A percentile compares a stretch with the other conserved stretches of the same genome.
Conservation (phyloP, 169 alveolate species). For the Toxoplasma gondii region DNA sequence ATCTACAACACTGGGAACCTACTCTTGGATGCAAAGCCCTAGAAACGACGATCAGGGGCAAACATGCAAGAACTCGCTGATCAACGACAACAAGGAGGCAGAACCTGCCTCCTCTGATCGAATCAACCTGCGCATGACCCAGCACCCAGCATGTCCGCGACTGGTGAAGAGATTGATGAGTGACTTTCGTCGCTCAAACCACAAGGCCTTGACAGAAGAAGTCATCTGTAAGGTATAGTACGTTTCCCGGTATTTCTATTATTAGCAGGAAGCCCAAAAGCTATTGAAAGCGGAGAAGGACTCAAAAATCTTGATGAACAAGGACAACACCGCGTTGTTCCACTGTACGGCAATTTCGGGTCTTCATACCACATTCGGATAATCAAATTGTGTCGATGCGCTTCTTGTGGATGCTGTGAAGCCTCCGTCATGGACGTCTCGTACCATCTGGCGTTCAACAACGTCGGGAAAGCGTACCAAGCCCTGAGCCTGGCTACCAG, state of each 20-base stretch:
- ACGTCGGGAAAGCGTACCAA: background rate
- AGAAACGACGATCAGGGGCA: background rate
- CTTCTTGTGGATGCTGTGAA: background rate
- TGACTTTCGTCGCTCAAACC: background rate
- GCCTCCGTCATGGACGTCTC: slow-evolving; percentile 20
- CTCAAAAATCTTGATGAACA: too few relatives aligned
- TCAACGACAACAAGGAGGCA: background rate
- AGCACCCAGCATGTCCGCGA: background rate
- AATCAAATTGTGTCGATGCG: background rate
- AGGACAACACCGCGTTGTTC: too few relatives aligned
- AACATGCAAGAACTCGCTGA: background rate
- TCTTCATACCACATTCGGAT: too few relatives aligned
- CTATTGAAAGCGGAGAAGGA: too few relatives aligned
- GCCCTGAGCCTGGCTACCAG: background rate
- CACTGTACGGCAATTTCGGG: too few relatives aligned
- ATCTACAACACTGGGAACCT: background rate
- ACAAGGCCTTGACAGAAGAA: background rate
- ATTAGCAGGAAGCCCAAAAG: too few relatives aligned
- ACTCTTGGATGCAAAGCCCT: background rate
- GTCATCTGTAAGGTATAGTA: background rate
- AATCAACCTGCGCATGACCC: background rate
- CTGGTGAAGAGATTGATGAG: slow-evolving; percentile 1
- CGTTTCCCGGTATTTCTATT: background rate
- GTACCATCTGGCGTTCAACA: slow-evolving; percentile 19
- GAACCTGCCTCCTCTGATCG: background rate